These are phyloP conservation scores for Penicillium paneum DNA, from an alignment of 2,329 filamentous ascomycete genomes.

Conservation along the genomic window DNA sequence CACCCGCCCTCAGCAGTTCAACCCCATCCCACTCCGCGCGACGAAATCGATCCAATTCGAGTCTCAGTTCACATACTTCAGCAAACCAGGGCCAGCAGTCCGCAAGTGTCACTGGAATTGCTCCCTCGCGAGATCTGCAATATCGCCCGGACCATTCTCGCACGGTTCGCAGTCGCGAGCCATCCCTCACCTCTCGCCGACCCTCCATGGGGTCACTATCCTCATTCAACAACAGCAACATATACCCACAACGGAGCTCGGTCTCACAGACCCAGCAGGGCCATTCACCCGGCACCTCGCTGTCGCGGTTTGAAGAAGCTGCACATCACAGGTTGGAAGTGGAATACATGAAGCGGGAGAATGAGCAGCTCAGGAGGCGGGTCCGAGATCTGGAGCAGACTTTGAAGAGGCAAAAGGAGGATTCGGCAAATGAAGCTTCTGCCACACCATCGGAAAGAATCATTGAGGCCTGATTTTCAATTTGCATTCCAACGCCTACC, in stretches of 20 bases:
- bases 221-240: slow-evolving; percentile 27
- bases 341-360: slow-evolving; percentile 46
- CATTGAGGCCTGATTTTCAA: slow-evolving; percentile 7
- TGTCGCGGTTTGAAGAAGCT: slow-evolving; percentile 44
- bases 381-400: slow-evolving; percentile 45
- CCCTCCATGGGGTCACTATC: slow-evolving; percentile 31
- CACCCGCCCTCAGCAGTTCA: slow-evolving; percentile 46
- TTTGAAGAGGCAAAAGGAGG: slow-evolving; percentile 32
- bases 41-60: slow-evolving; percentile 57
- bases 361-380: slow-evolving; percentile 44
- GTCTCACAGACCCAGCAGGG: slow-evolving; percentile 29
- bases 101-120: slow-evolving; percentile 43
- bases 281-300: slow-evolving; percentile 26
- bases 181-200: slow-evolving; percentile 41
- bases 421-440: neutral
- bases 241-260: slow-evolving; percentile 32
- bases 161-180: slow-evolving; percentile 40
- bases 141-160: slow-evolving; percentile 29
- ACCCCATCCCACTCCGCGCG: slow-evolving; percentile 54
- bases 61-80: slow-evolving; percentile 48
- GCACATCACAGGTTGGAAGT: slow-evolving; percentile 43
- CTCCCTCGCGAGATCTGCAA: slow-evolving; percentile 42
- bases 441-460: neutral
- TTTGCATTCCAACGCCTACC: neutral
- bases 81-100: slow-evolving; percentile 34